Conservation (phyloP, 73 alveolate species). For the Strombidium stylifer region DNA sequence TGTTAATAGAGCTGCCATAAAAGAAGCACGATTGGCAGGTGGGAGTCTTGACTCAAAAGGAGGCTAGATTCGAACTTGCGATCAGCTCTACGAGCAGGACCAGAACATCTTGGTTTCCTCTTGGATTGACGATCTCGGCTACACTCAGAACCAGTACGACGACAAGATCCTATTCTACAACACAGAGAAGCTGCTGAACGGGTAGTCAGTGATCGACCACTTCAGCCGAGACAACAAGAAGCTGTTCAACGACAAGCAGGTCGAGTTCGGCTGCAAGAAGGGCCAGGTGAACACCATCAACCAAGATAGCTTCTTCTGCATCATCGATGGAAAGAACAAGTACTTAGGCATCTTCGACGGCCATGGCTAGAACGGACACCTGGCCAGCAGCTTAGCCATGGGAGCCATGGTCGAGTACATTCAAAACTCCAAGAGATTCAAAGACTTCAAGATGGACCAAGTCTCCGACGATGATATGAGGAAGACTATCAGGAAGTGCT, state of each 20-base stretch:
- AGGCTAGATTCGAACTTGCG: too few relatives aligned
- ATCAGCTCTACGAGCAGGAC: too few relatives aligned
- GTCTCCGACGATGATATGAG: constrained; percentile 5
- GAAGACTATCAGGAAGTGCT: constrained; percentile 1
- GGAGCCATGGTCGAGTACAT: constrained; percentile 49
- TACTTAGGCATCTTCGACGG: constrained; percentile 77
- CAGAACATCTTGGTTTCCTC: constrained; percentile 25
- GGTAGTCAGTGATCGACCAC: neutral
- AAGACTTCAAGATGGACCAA: constrained; percentile 6
- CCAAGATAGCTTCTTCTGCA: constrained; percentile 58
- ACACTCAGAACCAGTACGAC: constrained; percentile 21
- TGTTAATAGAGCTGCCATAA: too few relatives aligned
- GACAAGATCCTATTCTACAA: neutral
- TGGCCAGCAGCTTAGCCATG: constrained; percentile 58
- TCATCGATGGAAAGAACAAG: constrained; percentile 40
- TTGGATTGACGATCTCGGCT: constrained; percentile 37
- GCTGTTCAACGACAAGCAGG: constrained; percentile 15
- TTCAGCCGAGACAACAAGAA: constrained; percentile 3
- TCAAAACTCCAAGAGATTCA: neutral
- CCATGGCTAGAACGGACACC: constrained; percentile 80
- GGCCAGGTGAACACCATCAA: constrained; percentile 40
- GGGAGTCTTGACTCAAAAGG: too few relatives aligned
- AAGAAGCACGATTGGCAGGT: too few relatives aligned
- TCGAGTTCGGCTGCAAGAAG: constrained; percentile 55
- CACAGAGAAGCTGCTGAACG: neutral